phyloP scores from a whole-genome alignment of 2,329 filamentous ascomycete species.

The Arthrocladium fulminans region DNA sequence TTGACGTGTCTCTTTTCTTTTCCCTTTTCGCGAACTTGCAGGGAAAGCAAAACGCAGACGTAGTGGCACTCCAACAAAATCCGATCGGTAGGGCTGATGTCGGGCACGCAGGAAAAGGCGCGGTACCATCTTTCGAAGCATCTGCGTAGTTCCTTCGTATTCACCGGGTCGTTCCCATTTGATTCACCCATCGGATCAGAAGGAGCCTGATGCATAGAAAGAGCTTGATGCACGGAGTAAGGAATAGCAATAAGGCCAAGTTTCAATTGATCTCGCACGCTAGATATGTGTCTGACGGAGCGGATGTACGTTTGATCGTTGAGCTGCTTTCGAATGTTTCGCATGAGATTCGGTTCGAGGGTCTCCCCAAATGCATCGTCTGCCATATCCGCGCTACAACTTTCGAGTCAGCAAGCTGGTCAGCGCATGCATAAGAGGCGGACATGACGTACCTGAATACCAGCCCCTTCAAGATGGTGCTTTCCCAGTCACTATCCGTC shows the following conservation, averaged over 20 bases:
- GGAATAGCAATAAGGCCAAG: neutral
- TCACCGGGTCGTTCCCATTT: neutral
- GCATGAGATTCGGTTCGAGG: neutral
- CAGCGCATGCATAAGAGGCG: too few species aligned
- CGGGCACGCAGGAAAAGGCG: neutral
- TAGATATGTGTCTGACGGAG: neutral
- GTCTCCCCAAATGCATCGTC: neutral
- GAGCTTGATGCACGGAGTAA: neutral
- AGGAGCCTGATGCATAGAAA: neutral
- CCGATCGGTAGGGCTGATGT: neutral
- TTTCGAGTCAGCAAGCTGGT: too few species aligned
- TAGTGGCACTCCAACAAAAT: constrained; percentile 1
- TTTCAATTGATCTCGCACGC: neutral
- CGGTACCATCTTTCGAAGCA: neutral
- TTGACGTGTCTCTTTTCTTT: too few species aligned
- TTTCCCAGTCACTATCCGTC: neutral
- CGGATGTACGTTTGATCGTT: neutral
- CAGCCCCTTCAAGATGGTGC: neutral
- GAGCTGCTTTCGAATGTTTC: neutral
- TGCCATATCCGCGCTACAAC: neutral
- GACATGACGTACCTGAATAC: neutral
- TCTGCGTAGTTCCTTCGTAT: neutral
- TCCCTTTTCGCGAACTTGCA: neutral
- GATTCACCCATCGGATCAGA: neutral
- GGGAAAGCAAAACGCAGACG: neutral